phyloP scores from a whole-genome alignment of 2,329 filamentous ascomycete species.

The Colletotrichum sp. region DNA sequence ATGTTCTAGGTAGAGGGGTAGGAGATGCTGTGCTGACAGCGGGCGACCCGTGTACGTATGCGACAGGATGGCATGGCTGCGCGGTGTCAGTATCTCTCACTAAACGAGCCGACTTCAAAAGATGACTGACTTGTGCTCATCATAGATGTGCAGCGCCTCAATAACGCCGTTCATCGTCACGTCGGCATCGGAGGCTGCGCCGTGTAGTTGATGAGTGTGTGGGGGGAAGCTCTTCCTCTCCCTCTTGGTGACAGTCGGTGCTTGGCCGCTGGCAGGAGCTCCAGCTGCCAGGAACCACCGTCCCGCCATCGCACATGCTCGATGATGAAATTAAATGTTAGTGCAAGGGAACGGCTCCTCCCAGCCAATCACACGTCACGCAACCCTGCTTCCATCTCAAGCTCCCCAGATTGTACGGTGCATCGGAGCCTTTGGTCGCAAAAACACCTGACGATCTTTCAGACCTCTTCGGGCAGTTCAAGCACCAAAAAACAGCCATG shows the following conservation, averaged over 20 bases:
- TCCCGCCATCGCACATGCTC: conserved; percentile 9
- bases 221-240: conserved; percentile 5
- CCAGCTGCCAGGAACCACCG: conserved; percentile 1
- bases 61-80: conserved; percentile 82
- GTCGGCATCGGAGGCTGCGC: conserved; percentile 25
- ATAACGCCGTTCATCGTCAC: conserved; percentile 81
- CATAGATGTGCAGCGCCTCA: conserved; percentile 95
- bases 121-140: conserved; percentile 82
- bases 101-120: background rate
- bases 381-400: background rate
- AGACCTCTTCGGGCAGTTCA: background rate
- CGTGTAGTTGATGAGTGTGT: conserved; percentile 29
- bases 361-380: conserved; percentile 6
- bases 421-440: background rate
- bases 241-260: background rate
- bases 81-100: conserved; percentile 25
- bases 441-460: background rate
- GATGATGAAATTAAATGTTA: conserved; percentile 36
- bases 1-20: conserved; percentile 87
- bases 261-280: conserved; percentile 8
- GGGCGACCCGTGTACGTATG: conserved; percentile 88
- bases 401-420: background rate
- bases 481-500: conserved; percentile 35
- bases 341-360: background rate
- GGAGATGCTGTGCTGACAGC: conserved; percentile 74